Percentiles rank a stretch among this genome's conserved stretches.
Evolutionary conservation across 2,329 filamentous ascomycete species (phyloP).

Genomic region (Phoma sp.): DNA sequence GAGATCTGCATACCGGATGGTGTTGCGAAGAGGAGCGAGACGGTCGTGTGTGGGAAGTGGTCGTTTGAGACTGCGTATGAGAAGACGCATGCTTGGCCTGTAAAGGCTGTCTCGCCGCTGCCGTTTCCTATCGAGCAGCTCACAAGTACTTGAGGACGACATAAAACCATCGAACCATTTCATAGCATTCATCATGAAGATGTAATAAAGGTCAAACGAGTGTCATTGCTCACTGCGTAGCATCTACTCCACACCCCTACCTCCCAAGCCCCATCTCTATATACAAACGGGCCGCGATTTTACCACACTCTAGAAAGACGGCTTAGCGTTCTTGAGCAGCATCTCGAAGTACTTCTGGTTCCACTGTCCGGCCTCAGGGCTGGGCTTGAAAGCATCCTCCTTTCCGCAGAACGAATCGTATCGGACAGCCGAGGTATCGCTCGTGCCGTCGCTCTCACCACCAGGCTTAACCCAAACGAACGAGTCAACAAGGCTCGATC

Average conservation of each 20-base stretch:
- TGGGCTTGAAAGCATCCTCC: constrained; percentile 64
- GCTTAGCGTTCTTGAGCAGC: constrained; percentile 49
- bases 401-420: constrained; percentile 67
- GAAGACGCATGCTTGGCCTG: constrained; percentile 1
- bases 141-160: not conserved
- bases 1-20: not conserved
- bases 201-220: too few relatives aligned
- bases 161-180: too few relatives aligned
- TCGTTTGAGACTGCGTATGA: constrained; percentile 1
- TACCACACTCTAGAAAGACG: constrained; percentile 39
- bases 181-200: too few relatives aligned
- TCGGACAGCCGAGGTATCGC: constrained; percentile 52
- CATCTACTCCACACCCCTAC: not conserved
- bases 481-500: constrained; percentile 65
- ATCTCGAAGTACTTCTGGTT: constrained; percentile 60
- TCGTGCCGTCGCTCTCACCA: constrained; percentile 61
- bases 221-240: not conserved
- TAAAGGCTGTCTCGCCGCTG: constrained; percentile 2
- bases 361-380: constrained; percentile 74
- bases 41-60: not conserved
- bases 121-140: not conserved
- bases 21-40: not conserved
- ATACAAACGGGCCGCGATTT: constrained; percentile 19
- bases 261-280: constrained; percentile 9
- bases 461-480: constrained; percentile 78